Evolutionary conservation across 768 basidiomycete species (phyloP).

Genomic region (Sarcodon aspratus): DNA sequence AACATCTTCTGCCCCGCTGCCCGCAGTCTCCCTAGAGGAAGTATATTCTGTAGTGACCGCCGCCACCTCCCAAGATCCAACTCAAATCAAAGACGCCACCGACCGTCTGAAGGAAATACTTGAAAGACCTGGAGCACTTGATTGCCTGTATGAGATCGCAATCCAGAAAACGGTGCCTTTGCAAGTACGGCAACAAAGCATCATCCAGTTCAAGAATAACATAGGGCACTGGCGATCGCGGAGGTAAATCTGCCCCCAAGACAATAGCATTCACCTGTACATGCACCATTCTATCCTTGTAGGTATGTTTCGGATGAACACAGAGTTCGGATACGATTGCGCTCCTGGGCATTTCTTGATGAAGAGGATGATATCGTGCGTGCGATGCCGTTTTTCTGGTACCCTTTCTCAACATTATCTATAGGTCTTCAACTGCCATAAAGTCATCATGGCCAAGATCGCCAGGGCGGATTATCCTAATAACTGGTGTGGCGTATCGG

Average conservation of each 20-base stretch:
- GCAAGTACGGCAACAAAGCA: slow-evolving; percentile 64
- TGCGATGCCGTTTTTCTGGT: background rate
- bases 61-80: slow-evolving; percentile 66
- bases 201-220: slow-evolving; percentile 84
- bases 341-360: slow-evolving; percentile 57
- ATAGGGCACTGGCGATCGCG: slow-evolving; percentile 66
- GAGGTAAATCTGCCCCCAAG: slow-evolving; percentile 35
- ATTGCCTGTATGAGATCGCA: slow-evolving; percentile 66
- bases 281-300: slow-evolving; percentile 4
- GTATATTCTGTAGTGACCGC: slow-evolving; percentile 53
- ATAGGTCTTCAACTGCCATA: slow-evolving; percentile 73
- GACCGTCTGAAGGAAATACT: slow-evolving; percentile 57
- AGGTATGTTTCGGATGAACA: slow-evolving; percentile 67
- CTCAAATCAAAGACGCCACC: slow-evolving; percentile 32
- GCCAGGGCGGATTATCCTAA: slow-evolving; percentile 68
- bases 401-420: slow-evolving; percentile 1
- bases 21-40: slow-evolving; percentile 45
- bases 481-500: slow-evolving; percentile 40
- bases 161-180: slow-evolving; percentile 47
- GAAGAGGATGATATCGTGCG: slow-evolving; percentile 69
- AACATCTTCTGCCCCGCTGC: slow-evolving; percentile 11
- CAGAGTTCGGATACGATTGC: slow-evolving; percentile 47
- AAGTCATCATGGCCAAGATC: slow-evolving; percentile 63
- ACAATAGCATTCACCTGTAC: background rate
- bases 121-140: slow-evolving; percentile 58